Conservation (phyloP, 2,329 filamentous ascomycete species). For the Penicillium corylophilum region DNA sequence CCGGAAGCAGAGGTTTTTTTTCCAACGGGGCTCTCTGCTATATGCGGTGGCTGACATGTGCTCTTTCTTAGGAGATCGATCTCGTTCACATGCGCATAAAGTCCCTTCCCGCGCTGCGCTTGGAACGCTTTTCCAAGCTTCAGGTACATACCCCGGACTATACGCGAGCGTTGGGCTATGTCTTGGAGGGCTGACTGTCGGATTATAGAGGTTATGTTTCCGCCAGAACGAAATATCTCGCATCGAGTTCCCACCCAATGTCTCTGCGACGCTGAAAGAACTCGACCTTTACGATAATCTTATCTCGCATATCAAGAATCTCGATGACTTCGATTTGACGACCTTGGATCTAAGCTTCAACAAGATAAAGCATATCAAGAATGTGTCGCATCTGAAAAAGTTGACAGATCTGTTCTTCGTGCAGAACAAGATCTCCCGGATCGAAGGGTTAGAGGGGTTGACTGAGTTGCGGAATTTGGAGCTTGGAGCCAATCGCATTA, state of each 20-base stretch:
- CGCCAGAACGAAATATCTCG: conserved; percentile 86
- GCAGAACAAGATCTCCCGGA: conserved; percentile 86
- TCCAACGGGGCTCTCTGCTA: not conserved
- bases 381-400: conserved; percentile 72
- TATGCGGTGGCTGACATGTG: not conserved
- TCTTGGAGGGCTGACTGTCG: not conserved
- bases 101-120: conserved; percentile 72
- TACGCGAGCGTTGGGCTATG: not conserved
- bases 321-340: conserved; percentile 76
- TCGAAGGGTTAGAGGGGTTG: conserved; percentile 79
- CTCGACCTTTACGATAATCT: conserved; percentile 97
- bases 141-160: conserved; percentile 44
- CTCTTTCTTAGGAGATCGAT: conserved; percentile 68
- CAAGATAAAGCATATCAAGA: conserved; percentile 98
- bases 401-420: conserved; percentile 87
- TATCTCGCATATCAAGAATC: conserved; percentile 78
- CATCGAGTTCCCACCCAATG: conserved; percentile 69
- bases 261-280: conserved; percentile 70
- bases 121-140: conserved; percentile 78
- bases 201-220: conserved; percentile 69
- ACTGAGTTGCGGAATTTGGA: conserved; percentile 78
- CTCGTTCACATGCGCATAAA: conserved; percentile 82
- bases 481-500: conserved; percentile 86
- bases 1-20: conserved; percentile 51
- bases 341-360: conserved; percentile 94